Percentiles rank a stretch among this genome's conserved stretches.
These are phyloP conservation scores for Cryptomeria japonica DNA, from an alignment of 75 land plant genomes.

Conservation along the genomic window DNA sequence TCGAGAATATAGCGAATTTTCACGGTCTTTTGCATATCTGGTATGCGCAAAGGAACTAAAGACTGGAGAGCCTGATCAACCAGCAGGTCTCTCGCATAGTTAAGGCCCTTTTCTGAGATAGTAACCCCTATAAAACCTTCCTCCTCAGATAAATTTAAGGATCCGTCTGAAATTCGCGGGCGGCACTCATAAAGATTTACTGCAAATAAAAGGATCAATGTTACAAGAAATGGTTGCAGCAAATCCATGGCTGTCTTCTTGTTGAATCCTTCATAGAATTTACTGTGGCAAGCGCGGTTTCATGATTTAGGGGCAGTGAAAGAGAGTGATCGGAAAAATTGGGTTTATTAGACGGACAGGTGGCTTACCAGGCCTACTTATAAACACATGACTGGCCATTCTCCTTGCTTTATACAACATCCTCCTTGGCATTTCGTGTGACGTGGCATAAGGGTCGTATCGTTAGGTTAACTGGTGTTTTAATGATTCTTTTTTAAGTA, in stretches of 20 bases:
- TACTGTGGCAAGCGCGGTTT: neutral
- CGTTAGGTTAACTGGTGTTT: too few relatives aligned
- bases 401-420: too few relatives aligned
- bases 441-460: too few relatives aligned
- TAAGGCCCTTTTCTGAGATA: conserved; percentile 65
- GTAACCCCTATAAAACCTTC: conserved; percentile 33
- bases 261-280: neutral
- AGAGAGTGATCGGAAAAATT: neutral
- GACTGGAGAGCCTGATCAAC: conserved; percentile 48
- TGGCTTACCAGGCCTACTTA: neutral
- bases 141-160: neutral
- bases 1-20: conserved; percentile 52
- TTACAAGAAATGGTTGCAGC: neutral
- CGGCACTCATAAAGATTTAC: neutral
- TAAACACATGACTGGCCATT: neutral
- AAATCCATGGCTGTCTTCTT: neutral
- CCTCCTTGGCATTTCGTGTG: too few relatives aligned
- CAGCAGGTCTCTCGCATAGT: conserved; percentile 60
- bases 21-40: conserved; percentile 39
- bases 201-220: neutral
- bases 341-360: neutral
- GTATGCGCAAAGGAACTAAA: conserved; percentile 50
- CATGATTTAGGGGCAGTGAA: neutral
- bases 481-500: too few relatives aligned
- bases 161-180: neutral